Percentiles rank a stretch among this genome's conserved stretches.
phyloP scores from a whole-genome alignment of 2,329 filamentous ascomycete species.

The Hypoxylon sp. region DNA sequence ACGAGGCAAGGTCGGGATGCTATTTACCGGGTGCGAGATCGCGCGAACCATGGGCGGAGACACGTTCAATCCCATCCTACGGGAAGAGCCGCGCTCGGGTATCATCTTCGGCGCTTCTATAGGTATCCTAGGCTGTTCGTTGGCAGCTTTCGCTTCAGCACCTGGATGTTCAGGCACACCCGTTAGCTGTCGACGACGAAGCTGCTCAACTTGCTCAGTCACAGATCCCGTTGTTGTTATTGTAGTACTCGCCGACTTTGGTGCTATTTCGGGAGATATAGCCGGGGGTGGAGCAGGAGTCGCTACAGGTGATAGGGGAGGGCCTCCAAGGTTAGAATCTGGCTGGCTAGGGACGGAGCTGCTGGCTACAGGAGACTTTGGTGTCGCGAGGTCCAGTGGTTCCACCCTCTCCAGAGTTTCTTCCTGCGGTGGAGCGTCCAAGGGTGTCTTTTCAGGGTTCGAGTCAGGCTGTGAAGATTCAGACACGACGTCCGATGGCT shows the following conservation, averaged over 20 bases:
- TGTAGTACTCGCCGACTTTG: constrained; percentile 17
- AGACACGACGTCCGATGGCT: constrained; percentile 30
- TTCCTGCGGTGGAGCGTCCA: constrained; percentile 41
- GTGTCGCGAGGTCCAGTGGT: constrained; percentile 59
- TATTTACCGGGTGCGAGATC: constrained; percentile 58
- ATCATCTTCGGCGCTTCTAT: constrained; percentile 36
- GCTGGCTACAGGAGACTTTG: constrained; percentile 45
- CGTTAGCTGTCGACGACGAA: constrained; percentile 59
- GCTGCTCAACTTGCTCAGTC: constrained; percentile 49
- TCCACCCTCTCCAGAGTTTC: constrained; percentile 57
- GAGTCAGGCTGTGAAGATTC: constrained; percentile 32
- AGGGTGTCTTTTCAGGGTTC: constrained; percentile 26
- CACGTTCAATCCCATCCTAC: constrained; percentile 55
- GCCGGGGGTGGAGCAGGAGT: constrained; percentile 31
- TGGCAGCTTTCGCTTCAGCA: constrained; percentile 35
- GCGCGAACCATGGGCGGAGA: constrained; percentile 64
- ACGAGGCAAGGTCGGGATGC: constrained; percentile 54
- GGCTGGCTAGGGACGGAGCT: constrained; percentile 14
- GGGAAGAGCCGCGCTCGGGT: constrained; percentile 51
- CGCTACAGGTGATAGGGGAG: constrained; percentile 38
- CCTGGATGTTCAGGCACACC: constrained; percentile 45
- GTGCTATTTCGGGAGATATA: constrained; percentile 34
- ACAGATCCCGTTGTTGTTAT: constrained; percentile 36
- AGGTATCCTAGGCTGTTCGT: constrained; percentile 22
- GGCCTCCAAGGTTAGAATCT: constrained; percentile 20